A percentile compares a stretch with the other conserved stretches of the same genome.
phyloP scores from a whole-genome alignment of 2,329 filamentous ascomycete genomes.

The Hymenoscyphus infarciens region DNA sequence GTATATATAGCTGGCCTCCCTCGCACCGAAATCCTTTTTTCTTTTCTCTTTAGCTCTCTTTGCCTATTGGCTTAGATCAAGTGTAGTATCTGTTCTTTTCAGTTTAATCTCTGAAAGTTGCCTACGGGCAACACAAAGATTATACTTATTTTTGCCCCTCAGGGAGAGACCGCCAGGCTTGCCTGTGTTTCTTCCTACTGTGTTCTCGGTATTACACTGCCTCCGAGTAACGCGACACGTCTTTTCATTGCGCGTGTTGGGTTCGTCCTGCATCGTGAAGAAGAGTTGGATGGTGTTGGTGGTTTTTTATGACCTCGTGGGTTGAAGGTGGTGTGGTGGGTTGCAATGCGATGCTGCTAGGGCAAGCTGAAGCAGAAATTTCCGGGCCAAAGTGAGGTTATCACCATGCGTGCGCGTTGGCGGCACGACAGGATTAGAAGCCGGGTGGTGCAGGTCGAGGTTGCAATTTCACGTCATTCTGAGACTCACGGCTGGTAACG shows the following conservation, averaged over 20 bases:
- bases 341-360: background rate
- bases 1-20: conserved; percentile 6
- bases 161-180: conserved; percentile 64
- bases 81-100: conserved; percentile 92
- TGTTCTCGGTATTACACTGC: conserved; percentile 76
- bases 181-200: conserved; percentile 62
- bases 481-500: background rate
- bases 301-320: background rate
- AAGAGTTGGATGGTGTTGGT: conserved; percentile 1
- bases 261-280: conserved; percentile 8
- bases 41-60: conserved; percentile 48
- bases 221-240: conserved; percentile 65
- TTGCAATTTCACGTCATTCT: background rate
- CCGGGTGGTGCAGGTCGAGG: background rate
- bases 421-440: background rate
- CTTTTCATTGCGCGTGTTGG: conserved; percentile 10
- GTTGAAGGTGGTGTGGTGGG: background rate
- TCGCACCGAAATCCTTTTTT: conserved; percentile 3
- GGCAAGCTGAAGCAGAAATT: background rate
- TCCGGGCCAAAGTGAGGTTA: background rate
- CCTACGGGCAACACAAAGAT: conserved; percentile 63
- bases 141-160: conserved; percentile 74
- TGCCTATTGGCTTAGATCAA: conserved; percentile 76
- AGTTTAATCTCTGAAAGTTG: conserved; percentile 65
- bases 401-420: background rate